Conservation (phyloP, 495 filamentous ascomycete genomes). For the Penicillium parvum region DNA sequence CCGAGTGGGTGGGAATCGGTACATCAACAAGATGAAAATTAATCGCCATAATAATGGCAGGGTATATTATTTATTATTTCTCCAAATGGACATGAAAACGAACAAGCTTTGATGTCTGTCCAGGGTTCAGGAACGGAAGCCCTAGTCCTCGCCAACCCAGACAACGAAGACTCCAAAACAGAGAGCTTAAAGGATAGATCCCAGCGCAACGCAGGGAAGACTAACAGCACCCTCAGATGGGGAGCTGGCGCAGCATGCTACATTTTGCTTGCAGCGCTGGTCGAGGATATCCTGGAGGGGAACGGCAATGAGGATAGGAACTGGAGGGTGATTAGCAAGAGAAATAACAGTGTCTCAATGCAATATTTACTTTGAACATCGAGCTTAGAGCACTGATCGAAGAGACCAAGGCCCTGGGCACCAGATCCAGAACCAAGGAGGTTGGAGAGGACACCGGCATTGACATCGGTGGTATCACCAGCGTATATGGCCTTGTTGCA, state of each 20-base stretch:
- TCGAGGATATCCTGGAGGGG: constrained; percentile 42
- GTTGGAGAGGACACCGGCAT: constrained; percentile 27
- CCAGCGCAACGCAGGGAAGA: constrained; percentile 48
- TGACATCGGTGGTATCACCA: constrained; percentile 37
- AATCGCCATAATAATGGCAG: no score
- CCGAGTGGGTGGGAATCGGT: no score
- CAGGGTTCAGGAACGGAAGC: no score
- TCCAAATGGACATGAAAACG: no score
- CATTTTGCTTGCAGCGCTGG: constrained; percentile 50
- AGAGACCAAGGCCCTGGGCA: constrained; percentile 32
- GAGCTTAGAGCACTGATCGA: constrained; percentile 39
- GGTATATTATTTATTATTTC: no score
- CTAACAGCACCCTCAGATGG: constrained; percentile 39
- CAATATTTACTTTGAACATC: constrained; percentile 18
- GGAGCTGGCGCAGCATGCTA: constrained; percentile 48
- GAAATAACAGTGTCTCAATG: neutral
- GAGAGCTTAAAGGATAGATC: constrained; percentile 44
- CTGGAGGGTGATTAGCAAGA: constrained; percentile 16
- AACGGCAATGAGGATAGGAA: constrained; percentile 29
- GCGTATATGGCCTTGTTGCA: constrained; percentile 44
- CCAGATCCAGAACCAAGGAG: constrained; percentile 33
- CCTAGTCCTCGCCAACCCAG: no score
- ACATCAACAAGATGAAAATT: no score
- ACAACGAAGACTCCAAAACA: neutral
- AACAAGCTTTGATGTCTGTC: no score